Conservation (phyloP, 495 filamentous ascomycete species). For the Darksidea phi region DNA sequence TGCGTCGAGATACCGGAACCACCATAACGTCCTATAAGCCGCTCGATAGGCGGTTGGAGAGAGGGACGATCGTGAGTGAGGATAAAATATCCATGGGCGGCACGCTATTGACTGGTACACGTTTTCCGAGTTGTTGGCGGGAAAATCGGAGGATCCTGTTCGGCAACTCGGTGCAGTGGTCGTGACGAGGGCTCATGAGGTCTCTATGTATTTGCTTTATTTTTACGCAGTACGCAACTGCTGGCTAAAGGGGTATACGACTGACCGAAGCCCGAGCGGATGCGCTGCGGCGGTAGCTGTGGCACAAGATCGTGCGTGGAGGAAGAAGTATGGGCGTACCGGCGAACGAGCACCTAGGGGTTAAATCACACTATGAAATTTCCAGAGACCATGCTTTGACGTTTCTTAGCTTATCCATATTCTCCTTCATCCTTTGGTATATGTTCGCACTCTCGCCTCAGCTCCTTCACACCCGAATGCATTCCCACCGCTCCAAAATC, state of each 20-base stretch:
- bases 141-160: conserved; percentile 13
- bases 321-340: not conserved
- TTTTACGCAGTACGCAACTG: conserved; percentile 27
- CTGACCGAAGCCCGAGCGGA: conserved; percentile 12
- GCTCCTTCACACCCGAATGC: conserved; percentile 39
- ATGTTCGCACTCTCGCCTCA: conserved; percentile 32
- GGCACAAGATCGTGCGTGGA: not conserved
- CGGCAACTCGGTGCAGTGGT: conserved; percentile 19
- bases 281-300: conserved; percentile 4
- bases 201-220: conserved; percentile 21
- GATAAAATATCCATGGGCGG: conserved; percentile 27
- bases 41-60: conserved; percentile 1
- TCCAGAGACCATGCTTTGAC: too few species aligned
- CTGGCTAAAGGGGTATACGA: conserved; percentile 24
- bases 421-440: conserved; percentile 27
- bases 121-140: conserved; percentile 19
- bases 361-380: too few species aligned
- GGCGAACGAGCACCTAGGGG: too few species aligned
- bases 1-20: conserved; percentile 21
- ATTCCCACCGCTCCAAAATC: conserved; percentile 41
- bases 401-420: too few species aligned
- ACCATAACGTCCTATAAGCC: not conserved
- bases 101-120: conserved; percentile 22
- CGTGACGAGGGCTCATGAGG: conserved; percentile 15
- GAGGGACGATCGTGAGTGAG: conserved; percentile 22